phyloP scores from a whole-genome alignment of 768 basidiomycete species.

The Xerocomus spinulosus region DNA sequence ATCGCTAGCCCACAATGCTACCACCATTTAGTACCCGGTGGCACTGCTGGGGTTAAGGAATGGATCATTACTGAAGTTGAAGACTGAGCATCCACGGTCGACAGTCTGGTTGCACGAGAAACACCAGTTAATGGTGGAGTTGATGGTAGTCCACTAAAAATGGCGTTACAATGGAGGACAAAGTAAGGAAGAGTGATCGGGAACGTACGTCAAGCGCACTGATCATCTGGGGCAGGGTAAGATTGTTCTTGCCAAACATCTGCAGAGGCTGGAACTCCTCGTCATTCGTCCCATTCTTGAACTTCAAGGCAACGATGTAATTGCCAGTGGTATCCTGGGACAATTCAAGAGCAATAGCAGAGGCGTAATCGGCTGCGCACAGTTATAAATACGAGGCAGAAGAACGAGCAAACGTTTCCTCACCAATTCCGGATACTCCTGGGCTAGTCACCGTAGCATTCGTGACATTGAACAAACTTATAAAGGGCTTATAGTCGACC shows the following conservation, averaged over 20 bases:
- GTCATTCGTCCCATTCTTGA: conserved; percentile 69
- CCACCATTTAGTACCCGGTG: conserved; percentile 14
- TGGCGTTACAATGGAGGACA: not conserved
- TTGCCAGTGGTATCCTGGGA: conserved; percentile 59
- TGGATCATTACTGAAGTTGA: conserved; percentile 25
- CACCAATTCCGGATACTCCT: conserved; percentile 61
- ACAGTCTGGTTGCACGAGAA: conserved; percentile 33
- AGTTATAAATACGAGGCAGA: not conserved
- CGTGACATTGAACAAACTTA: conserved; percentile 78
- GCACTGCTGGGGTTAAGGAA: conserved; percentile 30
- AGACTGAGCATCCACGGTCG: conserved; percentile 29
- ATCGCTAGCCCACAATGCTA: not conserved
- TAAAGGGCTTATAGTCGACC: conserved; percentile 85
- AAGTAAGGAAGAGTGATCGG: not conserved
- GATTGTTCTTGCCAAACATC: conserved; percentile 50
- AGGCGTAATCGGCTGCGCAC: conserved; percentile 61
- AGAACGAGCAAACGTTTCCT: conserved; percentile 24
- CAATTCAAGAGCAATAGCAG: conserved; percentile 71
- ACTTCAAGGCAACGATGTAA: conserved; percentile 69
- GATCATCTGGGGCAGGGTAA: conserved; percentile 19
- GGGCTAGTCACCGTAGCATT: conserved; percentile 57
- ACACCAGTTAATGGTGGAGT: conserved; percentile 33
- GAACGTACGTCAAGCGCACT: conserved; percentile 15
- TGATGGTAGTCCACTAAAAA: conserved; percentile 24
- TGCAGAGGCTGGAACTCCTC: conserved; percentile 55